Evolutionary conservation across 768 basidiomycete genomes (phyloP), one percentile per base, ranked within the genome.

Genomic region (Termitomyces sp.): DNA sequence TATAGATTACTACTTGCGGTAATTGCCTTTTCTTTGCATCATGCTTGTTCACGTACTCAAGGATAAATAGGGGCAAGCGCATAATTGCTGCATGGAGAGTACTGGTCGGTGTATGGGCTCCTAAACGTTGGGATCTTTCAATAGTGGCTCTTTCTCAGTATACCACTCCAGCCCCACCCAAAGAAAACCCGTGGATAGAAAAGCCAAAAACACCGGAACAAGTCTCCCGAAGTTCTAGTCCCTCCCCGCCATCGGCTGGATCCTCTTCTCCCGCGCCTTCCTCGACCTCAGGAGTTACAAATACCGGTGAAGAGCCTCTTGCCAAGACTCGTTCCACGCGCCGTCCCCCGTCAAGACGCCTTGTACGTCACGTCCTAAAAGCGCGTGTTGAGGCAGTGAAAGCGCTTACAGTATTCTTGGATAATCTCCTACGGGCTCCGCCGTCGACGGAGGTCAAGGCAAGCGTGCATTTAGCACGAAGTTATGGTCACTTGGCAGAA

Each of bases 41-140:
- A 63, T 55, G 32, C 55, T 55, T 54, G 24, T 35, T 55, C 49
- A 40, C 49, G 35, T 57, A n/a, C 62, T 64, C 20, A 39, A 51
- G 16, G n/a, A 48, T 58, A 60, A n/a, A n/a, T 69, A 94, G 94
- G 35, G 85, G 87, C 53, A 96, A 95, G 74, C 91, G 91, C 45
- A 82, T 96, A 52, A 81, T 90, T 18, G 92, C 96, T 6, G 88
- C 95, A n/a, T 99, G 96, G 95, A 88, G 94, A 57, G 87, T 97
- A n/a, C 83, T 99, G 15, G 84, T 98, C 64, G 97, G 96, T 7
- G 86, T 98, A 13, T 98, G 97, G 97, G 82, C 84, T 0, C 95
- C 96, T 6, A 87, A 84, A 71, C 79, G 76, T 49, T 92, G 89
- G 87, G 96, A 97, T 65, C 78, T 96, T 48, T 84, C 92, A 5